A percentile compares a stretch with the other conserved stretches of the same genome.
phyloP scores from a whole-genome alignment of 129 eudicot species.

The Pittosporum tobira region DNA sequence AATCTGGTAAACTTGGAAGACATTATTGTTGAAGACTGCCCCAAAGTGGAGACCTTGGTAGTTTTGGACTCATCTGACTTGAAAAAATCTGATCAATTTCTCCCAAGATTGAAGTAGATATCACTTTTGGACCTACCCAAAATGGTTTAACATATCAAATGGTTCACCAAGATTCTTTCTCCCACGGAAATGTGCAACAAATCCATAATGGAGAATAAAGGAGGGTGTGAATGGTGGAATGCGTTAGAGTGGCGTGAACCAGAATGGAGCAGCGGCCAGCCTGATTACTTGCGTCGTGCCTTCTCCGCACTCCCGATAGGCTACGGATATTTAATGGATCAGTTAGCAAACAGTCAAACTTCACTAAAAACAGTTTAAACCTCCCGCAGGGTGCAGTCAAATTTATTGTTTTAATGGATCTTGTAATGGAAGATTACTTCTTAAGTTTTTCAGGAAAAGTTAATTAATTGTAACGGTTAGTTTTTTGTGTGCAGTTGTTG shows the following conservation, averaged over 20 bases:
- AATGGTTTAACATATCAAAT: constrained; percentile 17
- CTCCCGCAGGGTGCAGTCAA: too few relatives aligned
- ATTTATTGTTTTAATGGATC: too few relatives aligned
- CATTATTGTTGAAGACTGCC: constrained; percentile 25
- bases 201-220: constrained; percentile 16
- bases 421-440: too few relatives aligned
- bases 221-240: constrained; percentile 37
- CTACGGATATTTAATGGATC: constrained; percentile 19
- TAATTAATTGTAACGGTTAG: too few relatives aligned
- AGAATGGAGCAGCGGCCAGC: constrained; percentile 6
- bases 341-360: constrained; percentile 1
- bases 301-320: constrained; percentile 15
- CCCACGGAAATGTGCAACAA: not conserved
- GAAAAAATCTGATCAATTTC: constrained; percentile 2
- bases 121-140: constrained; percentile 30
- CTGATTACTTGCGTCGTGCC: constrained; percentile 1
- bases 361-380: too few relatives aligned
- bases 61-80: constrained; percentile 1
- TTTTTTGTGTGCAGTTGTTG: too few relatives aligned
- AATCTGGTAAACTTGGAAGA: constrained; percentile 16
- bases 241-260: constrained; percentile 20
- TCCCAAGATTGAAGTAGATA: constrained; percentile 24
- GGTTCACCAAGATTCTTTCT: constrained; percentile 14
- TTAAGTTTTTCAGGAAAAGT: too few relatives aligned
- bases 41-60: constrained; percentile 7